phyloP scores from a whole-genome alignment of 2,329 filamentous ascomycete genomes.

The Xylariaceae sp. region DNA sequence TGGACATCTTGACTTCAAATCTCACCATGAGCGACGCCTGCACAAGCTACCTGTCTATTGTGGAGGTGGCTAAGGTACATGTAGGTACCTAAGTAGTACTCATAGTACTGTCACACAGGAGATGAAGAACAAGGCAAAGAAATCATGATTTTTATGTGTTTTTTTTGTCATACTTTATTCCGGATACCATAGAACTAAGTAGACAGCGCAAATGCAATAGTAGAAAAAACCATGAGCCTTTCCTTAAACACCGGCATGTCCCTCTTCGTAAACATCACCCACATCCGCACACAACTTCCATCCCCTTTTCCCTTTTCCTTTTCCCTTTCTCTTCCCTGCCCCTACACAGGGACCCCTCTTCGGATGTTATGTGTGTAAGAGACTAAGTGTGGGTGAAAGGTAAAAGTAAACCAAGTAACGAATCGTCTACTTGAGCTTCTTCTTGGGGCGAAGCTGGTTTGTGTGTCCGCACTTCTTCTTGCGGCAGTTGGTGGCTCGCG shows the following conservation, averaged over 20 bases:
- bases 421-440: slow-evolving; percentile 61
- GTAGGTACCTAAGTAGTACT: no score
- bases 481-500: slow-evolving; percentile 99
- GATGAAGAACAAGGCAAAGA: no score
- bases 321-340: no score
- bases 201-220: neutral
- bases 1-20: no score
- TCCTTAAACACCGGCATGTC: neutral
- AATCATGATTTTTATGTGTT: no score
- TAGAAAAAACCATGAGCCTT: neutral
- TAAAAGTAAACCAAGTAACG: slow-evolving; percentile 7
- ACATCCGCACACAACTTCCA: neutral
- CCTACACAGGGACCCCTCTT: no score
- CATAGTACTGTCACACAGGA: no score
- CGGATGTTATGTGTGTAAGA: no score
- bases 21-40: no score
- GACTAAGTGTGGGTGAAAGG: slow-evolving; percentile 1
- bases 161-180: neutral
- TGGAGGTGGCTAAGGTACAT: no score
- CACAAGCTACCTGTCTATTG: no score
- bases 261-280: neutral
- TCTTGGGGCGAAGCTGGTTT: slow-evolving; percentile 99
- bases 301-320: no score
- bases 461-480: slow-evolving; percentile 99
- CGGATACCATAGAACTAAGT: neutral